Evolutionary conservation across 495 filamentous ascomycete species (phyloP), one percentile per base, ranked within the genome.

Genomic region (Aspergillus carlsbadensis): DNA sequence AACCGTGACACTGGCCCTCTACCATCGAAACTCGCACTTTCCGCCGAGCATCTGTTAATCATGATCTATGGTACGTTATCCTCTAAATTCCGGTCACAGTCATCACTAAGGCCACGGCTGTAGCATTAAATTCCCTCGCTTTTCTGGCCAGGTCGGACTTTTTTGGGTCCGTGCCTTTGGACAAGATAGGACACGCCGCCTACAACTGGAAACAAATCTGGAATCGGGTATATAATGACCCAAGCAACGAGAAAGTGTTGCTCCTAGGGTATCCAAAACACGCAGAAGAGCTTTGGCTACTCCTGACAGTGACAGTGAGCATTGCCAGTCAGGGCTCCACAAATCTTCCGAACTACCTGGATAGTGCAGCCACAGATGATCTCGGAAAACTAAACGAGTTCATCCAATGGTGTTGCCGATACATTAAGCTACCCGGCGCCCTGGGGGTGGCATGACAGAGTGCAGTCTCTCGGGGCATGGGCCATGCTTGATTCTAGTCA

Each of bases 181-280:
- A 68, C 8, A 68, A 37, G 24, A 74, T 75, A 20, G 56, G 59
- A 29, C 54, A 43, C 17, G 72, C 70, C 4, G 65, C 70, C 17
- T 56, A 61, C 1, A 73, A 72, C 15, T 75, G 72, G 72, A 71
- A 66, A 33, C 53, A 58, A 15, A 63, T 75, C 3, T 75, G 72
- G 70, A 61, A 74, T 45, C 56, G 60, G 0, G 55, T 66, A 2
- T 52, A 59, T 18, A 42, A 34, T 15, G 44, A 46, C 14, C 13
- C 64, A 6, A 61, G 59, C 20, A 65, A 65, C 18, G 63, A 72
- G 29, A 49, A 66, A 24, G 50, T 61, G 3, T 48, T 69, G 14
- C 66, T 67, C 26, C 44, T 71, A 2, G 72, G 72, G 1, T 75
- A 73, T 31, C 68, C 71, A 6, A 72, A 72, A 61, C 72, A 75